phyloP scores from a whole-genome alignment of 371 early-diverging fungal species.

The Mortierella sp. region DNA sequence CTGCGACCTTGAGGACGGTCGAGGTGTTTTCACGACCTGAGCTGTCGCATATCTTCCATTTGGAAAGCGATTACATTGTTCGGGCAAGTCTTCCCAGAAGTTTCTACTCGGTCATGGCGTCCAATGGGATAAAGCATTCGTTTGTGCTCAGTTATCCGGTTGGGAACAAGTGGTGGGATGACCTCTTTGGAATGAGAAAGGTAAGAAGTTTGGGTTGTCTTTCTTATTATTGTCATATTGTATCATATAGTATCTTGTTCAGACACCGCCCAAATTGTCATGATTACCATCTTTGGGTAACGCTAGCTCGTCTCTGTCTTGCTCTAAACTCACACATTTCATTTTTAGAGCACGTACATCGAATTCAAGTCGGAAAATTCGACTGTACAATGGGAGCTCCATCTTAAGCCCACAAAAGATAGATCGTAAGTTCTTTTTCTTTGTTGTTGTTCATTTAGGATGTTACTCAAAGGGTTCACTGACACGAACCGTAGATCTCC shows the following conservation, averaged over 20 bases:
- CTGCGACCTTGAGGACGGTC: conserved; percentile 27
- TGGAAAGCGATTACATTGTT: conserved; percentile 67
- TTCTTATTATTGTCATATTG: too few species aligned
- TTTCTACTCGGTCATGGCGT: conserved; percentile 71
- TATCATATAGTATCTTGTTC: too few species aligned
- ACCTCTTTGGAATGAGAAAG: conserved; percentile 61
- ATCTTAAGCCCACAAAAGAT: conserved; percentile 75
- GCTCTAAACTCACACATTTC: too few species aligned
- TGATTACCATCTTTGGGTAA: too few species aligned
- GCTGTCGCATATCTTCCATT: conserved; percentile 46
- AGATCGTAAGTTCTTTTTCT: conserved; percentile 59
- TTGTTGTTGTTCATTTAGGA: neutral
- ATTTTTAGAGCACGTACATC: conserved; percentile 67
- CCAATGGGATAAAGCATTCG: conserved; percentile 61
- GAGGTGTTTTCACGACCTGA: conserved; percentile 34
- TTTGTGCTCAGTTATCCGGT: conserved; percentile 75
- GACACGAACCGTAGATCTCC: neutral
- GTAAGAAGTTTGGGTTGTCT: too few species aligned
- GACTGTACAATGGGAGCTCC: conserved; percentile 74
- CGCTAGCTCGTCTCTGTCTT: too few species aligned
- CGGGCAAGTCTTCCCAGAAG: conserved; percentile 70
- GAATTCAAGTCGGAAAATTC: conserved; percentile 59
- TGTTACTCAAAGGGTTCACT: too few species aligned
- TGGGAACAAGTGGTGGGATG: conserved; percentile 58
- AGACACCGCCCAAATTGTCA: too few species aligned